phyloP scores from a whole-genome alignment of 140 eudicot species.

The Senecio squalidus region DNA sequence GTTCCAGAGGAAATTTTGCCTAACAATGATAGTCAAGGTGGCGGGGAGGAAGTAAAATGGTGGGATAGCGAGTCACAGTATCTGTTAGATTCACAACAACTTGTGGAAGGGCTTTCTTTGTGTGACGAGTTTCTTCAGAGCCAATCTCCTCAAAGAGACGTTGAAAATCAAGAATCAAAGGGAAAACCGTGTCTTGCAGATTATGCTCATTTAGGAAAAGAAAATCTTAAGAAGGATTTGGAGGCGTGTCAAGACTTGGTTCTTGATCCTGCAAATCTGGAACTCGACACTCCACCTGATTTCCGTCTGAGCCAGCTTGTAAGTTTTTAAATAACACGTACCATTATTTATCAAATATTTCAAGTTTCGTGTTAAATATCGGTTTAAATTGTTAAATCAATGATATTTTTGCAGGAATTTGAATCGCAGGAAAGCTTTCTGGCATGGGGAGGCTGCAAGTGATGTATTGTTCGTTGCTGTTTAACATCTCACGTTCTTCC shows the following conservation, averaged over 20 bases:
- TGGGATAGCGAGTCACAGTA: constrained; percentile 75
- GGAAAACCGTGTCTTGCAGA: constrained; percentile 54
- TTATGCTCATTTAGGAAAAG: constrained; percentile 54
- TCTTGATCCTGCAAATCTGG: constrained; percentile 65
- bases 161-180: constrained; percentile 22
- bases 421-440: constrained; percentile 74
- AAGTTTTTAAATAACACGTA: constrained; percentile 15
- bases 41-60: constrained; percentile 53
- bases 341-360: background rate
- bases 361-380: background rate
- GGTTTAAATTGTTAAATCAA: background rate
- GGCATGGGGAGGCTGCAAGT: constrained; percentile 61
- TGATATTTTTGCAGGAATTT: constrained; percentile 51
- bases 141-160: constrained; percentile 66
- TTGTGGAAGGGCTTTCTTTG: constrained; percentile 69
- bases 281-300: constrained; percentile 70
- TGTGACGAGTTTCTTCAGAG: constrained; percentile 83
- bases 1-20: constrained; percentile 25
- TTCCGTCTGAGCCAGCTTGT: constrained; percentile 88
- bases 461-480: background rate
- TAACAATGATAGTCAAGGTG: constrained; percentile 36
- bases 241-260: constrained; percentile 70
- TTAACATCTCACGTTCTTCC: constrained; percentile 12
- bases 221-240: constrained; percentile 66
- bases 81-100: constrained; percentile 75